phyloP scores from a whole-genome alignment of 164 flowering plant genomes.

The Malania oleifera region DNA sequence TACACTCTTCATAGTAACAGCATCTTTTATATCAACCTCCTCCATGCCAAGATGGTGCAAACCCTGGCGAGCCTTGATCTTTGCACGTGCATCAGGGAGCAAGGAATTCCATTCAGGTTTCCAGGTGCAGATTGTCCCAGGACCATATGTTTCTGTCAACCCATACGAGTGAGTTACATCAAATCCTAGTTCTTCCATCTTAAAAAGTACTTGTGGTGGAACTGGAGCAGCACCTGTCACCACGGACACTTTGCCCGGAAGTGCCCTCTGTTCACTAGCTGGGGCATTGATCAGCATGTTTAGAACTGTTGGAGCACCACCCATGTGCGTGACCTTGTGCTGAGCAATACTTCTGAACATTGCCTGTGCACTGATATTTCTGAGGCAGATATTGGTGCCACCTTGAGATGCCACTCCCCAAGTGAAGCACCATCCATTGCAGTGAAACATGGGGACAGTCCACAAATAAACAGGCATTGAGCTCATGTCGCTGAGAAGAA shows the following conservation, averaged over 20 bases:
- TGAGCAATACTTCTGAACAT: constrained; percentile 41
- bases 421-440: constrained; percentile 79
- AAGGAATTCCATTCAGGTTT: constrained; percentile 33
- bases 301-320: constrained; percentile 69
- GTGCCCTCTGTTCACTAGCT: constrained; percentile 13
- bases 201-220: constrained; percentile 18
- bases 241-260: constrained; percentile 36
- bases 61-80: constrained; percentile 29
- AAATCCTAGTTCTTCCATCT: constrained; percentile 52
- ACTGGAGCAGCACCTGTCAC: constrained; percentile 56
- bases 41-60: constrained; percentile 33
- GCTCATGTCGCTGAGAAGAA: constrained; percentile 45
- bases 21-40: constrained; percentile 63
- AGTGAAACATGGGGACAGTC: constrained; percentile 88
- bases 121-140: constrained; percentile 40
- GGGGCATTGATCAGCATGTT: constrained; percentile 52
- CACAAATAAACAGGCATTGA: constrained; percentile 64
- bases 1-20: constrained; percentile 50
- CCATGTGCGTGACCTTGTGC: constrained; percentile 69
- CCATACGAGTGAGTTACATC: constrained; percentile 47
- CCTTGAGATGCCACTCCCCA: constrained; percentile 82
- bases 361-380: constrained; percentile 39
- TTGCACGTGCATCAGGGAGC: constrained; percentile 18
- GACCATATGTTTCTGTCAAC: constrained; percentile 73
- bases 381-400: constrained; percentile 64